Percentiles rank a stretch among this genome's conserved stretches.
phyloP scores from a whole-genome alignment of 2,329 filamentous ascomycete species.

The Hymenotorrendiella dingleyae region DNA sequence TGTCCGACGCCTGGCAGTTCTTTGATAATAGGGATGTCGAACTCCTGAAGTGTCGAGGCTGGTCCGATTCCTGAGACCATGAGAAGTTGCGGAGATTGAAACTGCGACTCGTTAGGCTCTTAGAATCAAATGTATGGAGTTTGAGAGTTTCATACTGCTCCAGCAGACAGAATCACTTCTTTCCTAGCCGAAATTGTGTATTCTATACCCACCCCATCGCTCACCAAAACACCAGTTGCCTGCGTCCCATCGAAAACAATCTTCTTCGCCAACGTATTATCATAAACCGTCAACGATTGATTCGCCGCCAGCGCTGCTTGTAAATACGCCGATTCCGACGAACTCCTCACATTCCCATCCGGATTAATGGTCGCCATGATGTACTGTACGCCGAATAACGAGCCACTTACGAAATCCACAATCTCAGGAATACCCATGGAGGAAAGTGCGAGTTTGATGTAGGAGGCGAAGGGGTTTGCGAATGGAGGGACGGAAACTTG shows the following conservation, averaged over 20 bases:
- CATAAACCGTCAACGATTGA: conserved; percentile 13
- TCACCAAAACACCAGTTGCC: conserved; percentile 36
- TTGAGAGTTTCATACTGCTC: too few species aligned
- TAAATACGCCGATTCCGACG: conserved; percentile 11
- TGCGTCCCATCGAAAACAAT: conserved; percentile 23
- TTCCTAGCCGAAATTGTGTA: conserved; percentile 18
- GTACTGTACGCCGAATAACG: conserved; percentile 8
- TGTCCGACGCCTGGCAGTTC: too few species aligned
- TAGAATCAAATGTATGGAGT: too few species aligned
- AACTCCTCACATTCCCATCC: conserved; percentile 10
- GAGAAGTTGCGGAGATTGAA: conserved; percentile 44
- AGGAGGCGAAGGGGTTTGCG: conserved; percentile 10
- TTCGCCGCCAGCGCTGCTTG: conserved; percentile 5
- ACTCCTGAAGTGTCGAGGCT: too few species aligned
- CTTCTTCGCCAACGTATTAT: conserved; percentile 11
- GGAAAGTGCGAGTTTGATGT: conserved; percentile 11
- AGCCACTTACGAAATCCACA: conserved; percentile 17
- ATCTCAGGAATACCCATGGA: conserved; percentile 2
- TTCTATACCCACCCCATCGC: conserved; percentile 9
- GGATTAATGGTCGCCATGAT: conserved; percentile 13
- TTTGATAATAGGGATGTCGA: too few species aligned
- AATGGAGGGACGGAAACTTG: conserved; percentile 38
- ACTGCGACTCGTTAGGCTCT: too few species aligned
- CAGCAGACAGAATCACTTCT: conserved; percentile 39
- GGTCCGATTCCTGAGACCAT: conserved; percentile 19